Conservation (phyloP, 176 grass and related monocot genomes). For the Oryza coarctata region DNA sequence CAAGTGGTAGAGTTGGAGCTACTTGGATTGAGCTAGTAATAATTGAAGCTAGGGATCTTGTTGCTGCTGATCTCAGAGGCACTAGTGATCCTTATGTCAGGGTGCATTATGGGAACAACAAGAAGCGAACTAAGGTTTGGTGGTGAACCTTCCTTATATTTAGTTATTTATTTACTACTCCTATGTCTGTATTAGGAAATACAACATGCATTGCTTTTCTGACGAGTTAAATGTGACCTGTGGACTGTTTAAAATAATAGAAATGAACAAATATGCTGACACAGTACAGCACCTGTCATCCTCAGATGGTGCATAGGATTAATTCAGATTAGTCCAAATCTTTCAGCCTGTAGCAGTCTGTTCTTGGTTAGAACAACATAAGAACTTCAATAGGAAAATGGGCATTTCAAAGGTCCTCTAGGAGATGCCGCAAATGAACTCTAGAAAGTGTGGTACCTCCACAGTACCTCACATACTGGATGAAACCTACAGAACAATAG, state of each 20-base stretch:
- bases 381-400: not conserved
- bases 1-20: constrained; percentile 49
- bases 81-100: constrained; percentile 96
- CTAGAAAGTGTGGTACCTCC: not conserved
- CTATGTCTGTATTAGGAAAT: not conserved
- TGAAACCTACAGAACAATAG: not conserved
- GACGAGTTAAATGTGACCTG: not conserved
- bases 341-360: not conserved
- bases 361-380: not conserved
- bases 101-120: constrained; percentile 84
- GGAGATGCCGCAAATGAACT: not conserved
- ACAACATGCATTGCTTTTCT: not conserved
- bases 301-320: not conserved
- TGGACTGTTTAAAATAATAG: constrained; percentile 1
- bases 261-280: not conserved
- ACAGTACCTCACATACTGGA: not conserved
- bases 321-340: constrained; percentile 14
- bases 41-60: constrained; percentile 86
- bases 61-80: constrained; percentile 95
- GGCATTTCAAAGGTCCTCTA: not conserved
- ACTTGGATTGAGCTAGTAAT: constrained; percentile 78
- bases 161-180: not conserved
- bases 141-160: not conserved
- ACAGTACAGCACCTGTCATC: not conserved
- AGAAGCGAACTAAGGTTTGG: constrained; percentile 85